Conservation (phyloP, 441 rosid genomes). For the Populus hybrid region DNA sequence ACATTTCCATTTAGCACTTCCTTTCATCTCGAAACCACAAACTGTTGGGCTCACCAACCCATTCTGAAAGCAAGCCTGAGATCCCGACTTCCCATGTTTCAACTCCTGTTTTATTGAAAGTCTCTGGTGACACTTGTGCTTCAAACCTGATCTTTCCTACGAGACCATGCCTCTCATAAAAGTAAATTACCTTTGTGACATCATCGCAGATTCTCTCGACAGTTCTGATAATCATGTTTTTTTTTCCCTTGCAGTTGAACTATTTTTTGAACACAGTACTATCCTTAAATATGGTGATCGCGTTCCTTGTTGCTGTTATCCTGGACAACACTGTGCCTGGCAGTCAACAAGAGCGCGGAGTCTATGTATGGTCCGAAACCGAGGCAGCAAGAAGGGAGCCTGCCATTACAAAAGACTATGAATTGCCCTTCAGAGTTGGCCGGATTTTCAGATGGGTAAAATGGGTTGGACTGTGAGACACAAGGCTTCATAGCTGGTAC, state of each 20-base stretch:
- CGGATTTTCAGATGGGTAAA: slow-evolving; percentile 90
- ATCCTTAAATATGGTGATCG: slow-evolving; percentile 80
- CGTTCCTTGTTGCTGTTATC: slow-evolving; percentile 83
- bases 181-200: neutral
- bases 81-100: neutral
- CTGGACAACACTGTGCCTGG: slow-evolving; percentile 96
- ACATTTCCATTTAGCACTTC: neutral
- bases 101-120: neutral
- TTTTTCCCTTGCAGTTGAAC: slow-evolving; percentile 60
- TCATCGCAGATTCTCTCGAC: neutral
- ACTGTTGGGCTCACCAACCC: too few species aligned
- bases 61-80: too few species aligned
- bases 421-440: slow-evolving; percentile 79
- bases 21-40: neutral
- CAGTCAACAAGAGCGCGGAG: slow-evolving; percentile 85
- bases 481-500: neutral
- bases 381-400: slow-evolving; percentile 86
- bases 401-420: slow-evolving; percentile 77
- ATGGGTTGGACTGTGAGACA: slow-evolving; percentile 80
- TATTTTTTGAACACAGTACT: slow-evolving; percentile 77
- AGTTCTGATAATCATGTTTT: neutral
- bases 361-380: slow-evolving; percentile 83
- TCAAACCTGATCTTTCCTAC: neutral
- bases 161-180: neutral
- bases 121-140: neutral